These are phyloP conservation scores for Zygosaccharomyces gambellarensis DNA, from an alignment of 805 yeast species.

Conservation along the genomic window DNA sequence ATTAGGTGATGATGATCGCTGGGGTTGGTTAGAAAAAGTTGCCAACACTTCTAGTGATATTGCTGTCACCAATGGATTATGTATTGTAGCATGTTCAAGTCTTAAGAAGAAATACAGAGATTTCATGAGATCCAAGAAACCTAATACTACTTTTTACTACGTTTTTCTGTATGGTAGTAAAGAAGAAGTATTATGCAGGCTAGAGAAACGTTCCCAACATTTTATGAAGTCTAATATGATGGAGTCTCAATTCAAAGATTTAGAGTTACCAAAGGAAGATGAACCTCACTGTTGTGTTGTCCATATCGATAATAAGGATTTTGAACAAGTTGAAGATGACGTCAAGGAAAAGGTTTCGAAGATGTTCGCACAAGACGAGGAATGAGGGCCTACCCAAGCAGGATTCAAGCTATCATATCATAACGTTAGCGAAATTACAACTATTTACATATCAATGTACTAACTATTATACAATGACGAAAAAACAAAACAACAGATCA, in stretches of 20 bases:
- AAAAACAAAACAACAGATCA: neutral
- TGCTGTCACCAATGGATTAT: slow-evolving; percentile 34
- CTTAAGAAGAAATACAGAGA: slow-evolving; percentile 72
- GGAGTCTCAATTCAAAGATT: slow-evolving; percentile 64
- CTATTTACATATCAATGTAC: neutral
- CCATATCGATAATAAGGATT: slow-evolving; percentile 27
- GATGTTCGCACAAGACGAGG: neutral
- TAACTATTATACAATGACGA: neutral
- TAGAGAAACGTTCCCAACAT: slow-evolving; percentile 63
- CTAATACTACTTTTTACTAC: slow-evolving; percentile 46
- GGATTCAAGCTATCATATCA: neutral
- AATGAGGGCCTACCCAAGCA: neutral
- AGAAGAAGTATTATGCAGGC: slow-evolving; percentile 57
- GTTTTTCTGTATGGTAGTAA: slow-evolving; percentile 63
- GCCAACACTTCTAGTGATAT: slow-evolving; percentile 38
- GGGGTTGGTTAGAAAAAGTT: slow-evolving; percentile 75
- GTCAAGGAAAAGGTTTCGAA: slow-evolving; percentile 10
- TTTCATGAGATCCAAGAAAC: slow-evolving; percentile 39
- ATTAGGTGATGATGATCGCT: slow-evolving; percentile 81
- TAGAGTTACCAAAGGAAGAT: slow-evolving; percentile 59
- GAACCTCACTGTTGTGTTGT: slow-evolving; percentile 32
- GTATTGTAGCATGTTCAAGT: slow-evolving; percentile 79
- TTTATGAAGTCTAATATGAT: slow-evolving; percentile 88
- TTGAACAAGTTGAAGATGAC: slow-evolving; percentile 22
- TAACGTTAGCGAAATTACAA: neutral